Conservation (phyloP, 441 rosid species). For the Euphorbia celastroides region DNA sequence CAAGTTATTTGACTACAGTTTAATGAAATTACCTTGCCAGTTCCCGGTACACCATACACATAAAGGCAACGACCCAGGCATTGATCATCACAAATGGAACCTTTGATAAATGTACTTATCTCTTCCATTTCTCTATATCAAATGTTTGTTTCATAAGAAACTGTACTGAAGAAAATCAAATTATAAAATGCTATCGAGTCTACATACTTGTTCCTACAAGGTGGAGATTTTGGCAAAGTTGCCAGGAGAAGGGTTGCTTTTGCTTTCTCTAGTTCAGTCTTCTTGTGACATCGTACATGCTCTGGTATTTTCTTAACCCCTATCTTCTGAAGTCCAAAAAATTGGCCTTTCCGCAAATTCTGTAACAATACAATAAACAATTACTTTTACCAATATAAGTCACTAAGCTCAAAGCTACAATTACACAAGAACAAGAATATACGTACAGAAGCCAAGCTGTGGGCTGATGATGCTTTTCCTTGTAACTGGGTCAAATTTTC, state of each 20-base stretch:
- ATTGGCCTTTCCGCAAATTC: slow-evolving; percentile 72
- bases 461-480: slow-evolving; percentile 33
- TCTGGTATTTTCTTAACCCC: slow-evolving; percentile 87
- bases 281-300: slow-evolving; percentile 80
- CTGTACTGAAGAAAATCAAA: slow-evolving; percentile 1
- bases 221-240: slow-evolving; percentile 73
- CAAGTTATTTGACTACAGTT: not conserved
- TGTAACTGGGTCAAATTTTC: slow-evolving; percentile 37
- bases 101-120: slow-evolving; percentile 69
- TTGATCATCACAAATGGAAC: slow-evolving; percentile 79
- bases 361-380: slow-evolving; percentile 24
- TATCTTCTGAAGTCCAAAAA: slow-evolving; percentile 81
- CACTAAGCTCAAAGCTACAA: slow-evolving; percentile 21
- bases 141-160: slow-evolving; percentile 9
- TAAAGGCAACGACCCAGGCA: slow-evolving; percentile 93
- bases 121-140: slow-evolving; percentile 79
- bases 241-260: slow-evolving; percentile 80
- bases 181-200: not conserved
- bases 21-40: slow-evolving; percentile 68
- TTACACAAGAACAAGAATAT: slow-evolving; percentile 10
- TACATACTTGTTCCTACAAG: slow-evolving; percentile 78
- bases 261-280: slow-evolving; percentile 85
- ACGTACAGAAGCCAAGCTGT: slow-evolving; percentile 59
- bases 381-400: slow-evolving; percentile 7
- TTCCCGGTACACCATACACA: slow-evolving; percentile 97